Conservation (phyloP, 805 yeast genomes). For the Candida maris region DNA sequence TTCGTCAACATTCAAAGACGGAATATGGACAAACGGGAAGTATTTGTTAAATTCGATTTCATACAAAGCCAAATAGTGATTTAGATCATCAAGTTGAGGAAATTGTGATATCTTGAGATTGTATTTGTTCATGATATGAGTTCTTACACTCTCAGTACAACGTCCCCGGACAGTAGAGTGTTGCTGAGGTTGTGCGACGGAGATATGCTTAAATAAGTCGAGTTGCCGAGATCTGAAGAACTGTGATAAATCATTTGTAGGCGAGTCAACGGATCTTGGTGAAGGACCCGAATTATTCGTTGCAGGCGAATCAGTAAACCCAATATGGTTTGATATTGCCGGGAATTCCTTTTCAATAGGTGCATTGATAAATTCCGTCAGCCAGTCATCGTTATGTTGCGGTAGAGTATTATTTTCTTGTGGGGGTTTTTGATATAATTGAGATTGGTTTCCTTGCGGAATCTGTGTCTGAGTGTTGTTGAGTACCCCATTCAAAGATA, state of each 20-base stretch:
- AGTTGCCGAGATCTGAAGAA: slow-evolving; percentile 64
- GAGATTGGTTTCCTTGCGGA: slow-evolving; percentile 8
- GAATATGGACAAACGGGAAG: slow-evolving; percentile 80
- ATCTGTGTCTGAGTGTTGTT: slow-evolving; percentile 7
- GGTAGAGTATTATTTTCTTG: slow-evolving; percentile 10
- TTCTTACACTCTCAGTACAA: slow-evolving; percentile 50
- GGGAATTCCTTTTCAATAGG: slow-evolving; percentile 61
- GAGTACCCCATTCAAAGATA: slow-evolving; percentile 9
- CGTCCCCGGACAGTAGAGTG: slow-evolving; percentile 30
- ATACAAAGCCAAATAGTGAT: slow-evolving; percentile 70
- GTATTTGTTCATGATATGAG: slow-evolving; percentile 50
- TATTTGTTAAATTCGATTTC: slow-evolving; percentile 75
- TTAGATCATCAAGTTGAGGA: slow-evolving; percentile 73
- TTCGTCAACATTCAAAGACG: slow-evolving; percentile 47
- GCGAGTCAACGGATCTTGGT: slow-evolving; percentile 29
- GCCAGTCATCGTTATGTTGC: slow-evolving; percentile 49
- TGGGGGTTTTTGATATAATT: slow-evolving; percentile 3
- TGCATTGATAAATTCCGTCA: slow-evolving; percentile 64
- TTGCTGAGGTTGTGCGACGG: slow-evolving; percentile 26
- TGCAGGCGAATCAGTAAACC: slow-evolving; percentile 45
- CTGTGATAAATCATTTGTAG: slow-evolving; percentile 48
- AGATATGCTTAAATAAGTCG: slow-evolving; percentile 54
- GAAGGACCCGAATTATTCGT: slow-evolving; percentile 30
- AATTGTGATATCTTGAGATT: slow-evolving; percentile 56
- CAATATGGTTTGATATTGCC: slow-evolving; percentile 51